Conservation (phyloP, 169 alveolate species). For the Plasmodium malariae region DNA sequence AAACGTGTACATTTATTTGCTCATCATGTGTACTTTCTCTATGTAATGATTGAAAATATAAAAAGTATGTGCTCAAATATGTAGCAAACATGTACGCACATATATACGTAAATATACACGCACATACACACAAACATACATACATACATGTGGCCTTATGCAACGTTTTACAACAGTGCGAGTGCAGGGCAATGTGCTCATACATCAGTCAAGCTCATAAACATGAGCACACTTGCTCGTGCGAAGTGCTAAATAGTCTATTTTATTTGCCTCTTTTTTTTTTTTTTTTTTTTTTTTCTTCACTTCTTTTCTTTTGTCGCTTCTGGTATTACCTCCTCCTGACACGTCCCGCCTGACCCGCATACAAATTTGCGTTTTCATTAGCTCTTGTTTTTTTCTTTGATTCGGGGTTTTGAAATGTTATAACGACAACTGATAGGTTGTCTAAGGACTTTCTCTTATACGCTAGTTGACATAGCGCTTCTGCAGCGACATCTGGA, state of each 20-base stretch:
- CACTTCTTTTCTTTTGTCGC: background rate
- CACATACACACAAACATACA: background rate
- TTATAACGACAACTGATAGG: constrained; percentile 81
- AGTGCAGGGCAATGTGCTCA: too few relatives aligned
- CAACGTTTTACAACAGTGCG: too few relatives aligned
- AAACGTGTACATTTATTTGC: background rate
- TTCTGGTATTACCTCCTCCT: constrained; percentile 43
- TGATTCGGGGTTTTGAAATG: constrained; percentile 79
- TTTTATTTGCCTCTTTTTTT: background rate
- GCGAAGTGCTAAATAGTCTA: background rate
- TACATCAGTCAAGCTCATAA: too few relatives aligned
- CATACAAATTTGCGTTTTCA: constrained; percentile 4
- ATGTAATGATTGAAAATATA: too few relatives aligned
- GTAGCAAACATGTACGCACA: too few relatives aligned
- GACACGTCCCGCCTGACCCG: constrained; percentile 49
- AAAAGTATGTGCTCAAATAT: too few relatives aligned
- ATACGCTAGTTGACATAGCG: constrained; percentile 79
- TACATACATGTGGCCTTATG: background rate
- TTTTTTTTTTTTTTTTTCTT: background rate
- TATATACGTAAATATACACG: background rate
- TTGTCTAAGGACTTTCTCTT: constrained; percentile 84
- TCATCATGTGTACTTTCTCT: background rate
- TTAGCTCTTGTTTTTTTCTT: constrained; percentile 25
- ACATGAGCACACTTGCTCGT: too few relatives aligned
- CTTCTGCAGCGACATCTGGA: constrained; percentile 83